Evolutionary conservation across 1,284 basidiomycete genomes (phyloP).

Genomic region (Testicularia cyperi): DNA sequence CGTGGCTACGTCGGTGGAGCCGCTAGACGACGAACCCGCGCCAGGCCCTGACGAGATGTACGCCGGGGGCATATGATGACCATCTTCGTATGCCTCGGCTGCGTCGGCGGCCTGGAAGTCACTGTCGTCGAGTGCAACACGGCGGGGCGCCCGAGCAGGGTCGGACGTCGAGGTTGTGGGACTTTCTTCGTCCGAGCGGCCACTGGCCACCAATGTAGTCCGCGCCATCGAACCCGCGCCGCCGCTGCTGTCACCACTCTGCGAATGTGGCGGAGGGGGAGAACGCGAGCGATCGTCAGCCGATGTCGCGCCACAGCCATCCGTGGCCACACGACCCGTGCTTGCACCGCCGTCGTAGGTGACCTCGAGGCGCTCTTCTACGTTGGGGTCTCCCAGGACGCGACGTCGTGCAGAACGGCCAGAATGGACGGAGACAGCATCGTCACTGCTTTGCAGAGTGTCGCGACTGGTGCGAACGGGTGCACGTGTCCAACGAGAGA

Average conservation of each 20-base stretch:
- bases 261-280: slow-evolving; percentile 36
- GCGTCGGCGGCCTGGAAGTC: slow-evolving; percentile 44
- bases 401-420: slow-evolving; percentile 9
- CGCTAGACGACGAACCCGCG: background rate
- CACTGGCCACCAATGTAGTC: too few species aligned
- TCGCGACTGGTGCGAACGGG: slow-evolving; percentile 1
- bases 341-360: slow-evolving; percentile 14
- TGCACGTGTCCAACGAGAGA: slow-evolving; percentile 24
- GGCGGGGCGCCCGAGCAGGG: slow-evolving; percentile 3
- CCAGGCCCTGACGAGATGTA: slow-evolving; percentile 40
- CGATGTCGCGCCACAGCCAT: background rate
- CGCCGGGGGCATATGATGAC: slow-evolving; percentile 41
- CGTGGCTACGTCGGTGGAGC: slow-evolving; percentile 1
- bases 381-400: slow-evolving; percentile 11
- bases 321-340: background rate
- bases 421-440: slow-evolving; percentile 18
- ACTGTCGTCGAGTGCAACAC: slow-evolving; percentile 20
- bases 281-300: slow-evolving; percentile 9
- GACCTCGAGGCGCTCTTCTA: slow-evolving; percentile 19
- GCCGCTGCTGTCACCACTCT: slow-evolving; percentile 2
- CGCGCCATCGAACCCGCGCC: too few species aligned
- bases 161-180: background rate
- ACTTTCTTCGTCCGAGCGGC: background rate
- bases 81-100: slow-evolving; percentile 22
- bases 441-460: slow-evolving; percentile 17